Evolutionary conservation across 768 basidiomycete species (phyloP).

Genomic region (Erythrobasidium yunnanense): DNA sequence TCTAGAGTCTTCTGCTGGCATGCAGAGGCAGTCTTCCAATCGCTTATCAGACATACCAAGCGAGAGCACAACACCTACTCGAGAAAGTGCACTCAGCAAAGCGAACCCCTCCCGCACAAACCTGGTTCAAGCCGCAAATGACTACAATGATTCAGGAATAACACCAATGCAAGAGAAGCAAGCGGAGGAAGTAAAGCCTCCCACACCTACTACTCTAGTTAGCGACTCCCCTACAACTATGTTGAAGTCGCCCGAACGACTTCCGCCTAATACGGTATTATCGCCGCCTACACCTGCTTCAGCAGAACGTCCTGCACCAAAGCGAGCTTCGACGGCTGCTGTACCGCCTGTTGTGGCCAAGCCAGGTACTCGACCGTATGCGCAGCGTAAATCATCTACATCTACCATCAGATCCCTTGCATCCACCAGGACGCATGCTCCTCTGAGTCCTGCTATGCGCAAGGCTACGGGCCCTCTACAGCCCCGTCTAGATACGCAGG

Average conservation of each 20-base stretch:
- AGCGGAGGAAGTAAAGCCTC: too few species aligned
- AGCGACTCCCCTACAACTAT: too few species aligned
- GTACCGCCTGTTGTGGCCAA: neutral
- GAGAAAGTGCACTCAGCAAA: neutral
- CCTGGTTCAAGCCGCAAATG: too few species aligned
- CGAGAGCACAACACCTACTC: neutral
- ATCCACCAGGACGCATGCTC: conserved; percentile 1
- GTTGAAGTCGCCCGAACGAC: neutral
- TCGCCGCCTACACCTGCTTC: neutral
- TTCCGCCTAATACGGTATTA: neutral
- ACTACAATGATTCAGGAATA: too few species aligned
- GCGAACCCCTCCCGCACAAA: too few species aligned
- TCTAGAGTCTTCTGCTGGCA: neutral
- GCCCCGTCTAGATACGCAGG: conserved; percentile 16
- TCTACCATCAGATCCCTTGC: conserved; percentile 23
- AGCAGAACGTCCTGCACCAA: neutral
- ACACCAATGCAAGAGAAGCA: too few species aligned
- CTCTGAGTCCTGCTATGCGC: conserved; percentile 3
- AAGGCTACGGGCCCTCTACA: conserved; percentile 6
- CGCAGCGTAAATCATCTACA: conserved; percentile 4
- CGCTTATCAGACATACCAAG: neutral
- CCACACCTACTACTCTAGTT: too few species aligned
- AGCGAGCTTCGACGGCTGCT: neutral
- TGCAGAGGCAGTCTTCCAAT: neutral
- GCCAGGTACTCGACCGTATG: neutral